Evolutionary conservation across 2,329 filamentous ascomycete genomes (phyloP), one percentile per base, ranked within the genome.

Genomic region (Cordyceps tenuipes): DNA sequence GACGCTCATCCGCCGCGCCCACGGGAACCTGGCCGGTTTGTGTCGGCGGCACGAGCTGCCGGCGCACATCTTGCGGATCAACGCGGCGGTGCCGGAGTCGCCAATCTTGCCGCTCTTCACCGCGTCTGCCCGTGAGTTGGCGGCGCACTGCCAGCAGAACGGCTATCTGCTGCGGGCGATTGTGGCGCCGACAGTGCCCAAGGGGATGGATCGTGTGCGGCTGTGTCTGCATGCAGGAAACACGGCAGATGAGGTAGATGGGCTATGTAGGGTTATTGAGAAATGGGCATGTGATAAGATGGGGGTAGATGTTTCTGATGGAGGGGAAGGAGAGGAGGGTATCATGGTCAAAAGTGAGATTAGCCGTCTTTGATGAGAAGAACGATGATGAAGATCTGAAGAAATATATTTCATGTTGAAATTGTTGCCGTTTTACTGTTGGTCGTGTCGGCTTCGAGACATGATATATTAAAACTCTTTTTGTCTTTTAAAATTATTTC

Each of bases 161-260:
- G 84, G 84, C 0, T 84, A 83, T 59, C 75, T 86, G 48, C 82
- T 89, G 0, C 77, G 87, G 2, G 79, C 86, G 0, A 88, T 90
- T 17, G 84, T 89, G 61, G 77, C 85, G 1, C 87, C 87, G 0
- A 90, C 86, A 0, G 86, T 90, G 2, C 84, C 86, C 0, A 70
- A 68, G 2, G 86, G 86, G 0, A 81, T 75, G 5, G 84, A 89
- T 68, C 75, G 87, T 12, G 81, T 90, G 0, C 74, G 87, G 9
- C 75, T 90, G 0, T 89, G 86, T 69, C 68, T 90, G 2, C 87
- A 90, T 70, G 83, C 86, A 0, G 83, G 80, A 0, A 90, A 90
- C 63, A 85, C 82, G 0, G 62, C 73, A 7, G 72, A 75, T 5
- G 77, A 90, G 61, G 75, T 89, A 0, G 76, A 85, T 5, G 76